phyloP scores from a whole-genome alignment of 2,329 filamentous ascomycete genomes.

The Penicillium sp. region DNA sequence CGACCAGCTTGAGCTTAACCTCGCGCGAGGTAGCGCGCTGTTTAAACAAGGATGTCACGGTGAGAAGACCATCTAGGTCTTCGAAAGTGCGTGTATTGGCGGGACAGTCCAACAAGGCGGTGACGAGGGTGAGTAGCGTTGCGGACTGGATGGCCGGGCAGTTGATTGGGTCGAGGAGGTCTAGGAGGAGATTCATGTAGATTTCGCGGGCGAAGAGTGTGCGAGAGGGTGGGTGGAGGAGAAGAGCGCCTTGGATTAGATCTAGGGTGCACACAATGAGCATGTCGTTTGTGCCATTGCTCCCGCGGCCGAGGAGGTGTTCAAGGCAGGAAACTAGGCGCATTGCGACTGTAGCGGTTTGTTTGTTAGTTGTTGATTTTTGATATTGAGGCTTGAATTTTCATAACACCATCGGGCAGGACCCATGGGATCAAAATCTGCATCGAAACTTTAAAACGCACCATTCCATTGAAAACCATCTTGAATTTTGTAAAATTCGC shows the following conservation, averaged over 20 bases:
- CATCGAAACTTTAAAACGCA: constrained; percentile 33
- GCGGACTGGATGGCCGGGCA: constrained; percentile 89
- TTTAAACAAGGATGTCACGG: constrained; percentile 91
- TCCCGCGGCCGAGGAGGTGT: constrained; percentile 77
- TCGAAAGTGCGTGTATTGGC: constrained; percentile 91
- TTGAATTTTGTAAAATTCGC: constrained; percentile 95
- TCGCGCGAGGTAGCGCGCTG: constrained; percentile 79
- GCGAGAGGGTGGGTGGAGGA: constrained; percentile 88
- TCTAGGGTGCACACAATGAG: constrained; percentile 87
- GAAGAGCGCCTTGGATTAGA: constrained; percentile 80
- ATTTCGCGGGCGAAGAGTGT: constrained; percentile 83
- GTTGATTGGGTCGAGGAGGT: constrained; percentile 89
- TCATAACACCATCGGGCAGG: not conserved
- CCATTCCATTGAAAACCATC: constrained; percentile 97
- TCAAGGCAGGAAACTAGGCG: constrained; percentile 84
- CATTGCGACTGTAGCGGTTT: constrained; percentile 63
- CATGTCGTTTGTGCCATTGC: constrained; percentile 79
- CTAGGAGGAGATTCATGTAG: constrained; percentile 94
- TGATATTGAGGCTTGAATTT: not conserved
- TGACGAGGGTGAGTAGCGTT: constrained; percentile 85
- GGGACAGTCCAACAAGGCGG: constrained; percentile 81
- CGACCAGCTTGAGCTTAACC: constrained; percentile 93
- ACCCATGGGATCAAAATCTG: not conserved
- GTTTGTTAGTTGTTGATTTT: not conserved
- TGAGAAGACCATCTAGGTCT: constrained; percentile 84